Conservation (phyloP, 2,329 filamentous ascomycete genomes). For the Hymenoscyphus occultus region DNA sequence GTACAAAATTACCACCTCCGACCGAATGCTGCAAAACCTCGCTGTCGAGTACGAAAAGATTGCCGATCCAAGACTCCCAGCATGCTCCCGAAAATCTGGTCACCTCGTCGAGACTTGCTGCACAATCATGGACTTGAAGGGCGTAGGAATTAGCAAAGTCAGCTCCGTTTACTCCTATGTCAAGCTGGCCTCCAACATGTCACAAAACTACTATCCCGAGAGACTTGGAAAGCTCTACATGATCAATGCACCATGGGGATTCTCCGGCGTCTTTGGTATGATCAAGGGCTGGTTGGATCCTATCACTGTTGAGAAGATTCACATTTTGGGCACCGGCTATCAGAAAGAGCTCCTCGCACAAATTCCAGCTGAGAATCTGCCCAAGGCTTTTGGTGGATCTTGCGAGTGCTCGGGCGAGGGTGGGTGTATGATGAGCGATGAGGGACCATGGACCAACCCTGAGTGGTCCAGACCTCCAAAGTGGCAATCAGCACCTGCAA, state of each 20-base stretch:
- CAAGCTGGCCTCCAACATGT: slow-evolving; percentile 78
- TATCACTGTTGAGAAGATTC: slow-evolving; percentile 94
- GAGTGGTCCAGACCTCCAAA: slow-evolving; percentile 64
- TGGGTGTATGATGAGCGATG: slow-evolving; percentile 83
- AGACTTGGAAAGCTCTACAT: slow-evolving; percentile 93
- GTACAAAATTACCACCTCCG: slow-evolving; percentile 86
- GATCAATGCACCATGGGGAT: slow-evolving; percentile 97
- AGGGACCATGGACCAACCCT: slow-evolving; percentile 80
- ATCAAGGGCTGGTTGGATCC: slow-evolving; percentile 96
- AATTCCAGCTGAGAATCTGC: slow-evolving; percentile 85
- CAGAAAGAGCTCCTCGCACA: slow-evolving; percentile 80
- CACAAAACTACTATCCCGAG: slow-evolving; percentile 99
- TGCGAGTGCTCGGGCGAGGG: slow-evolving; percentile 82
- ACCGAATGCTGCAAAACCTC: slow-evolving; percentile 95
- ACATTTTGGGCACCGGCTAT: slow-evolving; percentile 80
- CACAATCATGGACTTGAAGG: slow-evolving; percentile 97
- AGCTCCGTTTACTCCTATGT: slow-evolving; percentile 87
- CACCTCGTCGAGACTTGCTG: slow-evolving; percentile 95
- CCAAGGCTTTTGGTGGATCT: slow-evolving; percentile 76
- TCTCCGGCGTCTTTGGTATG: slow-evolving; percentile 78
- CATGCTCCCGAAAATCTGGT: slow-evolving; percentile 88
- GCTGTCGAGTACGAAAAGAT: slow-evolving; percentile 98
- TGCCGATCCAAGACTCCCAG: slow-evolving; percentile 86
- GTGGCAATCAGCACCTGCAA: slow-evolving; percentile 50
- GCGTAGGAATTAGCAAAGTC: slow-evolving; percentile 79